Base-by-base conservation (phyloP, 2,329 filamentous ascomycete species). In the Ophiosphaerella korrae region DNA sequence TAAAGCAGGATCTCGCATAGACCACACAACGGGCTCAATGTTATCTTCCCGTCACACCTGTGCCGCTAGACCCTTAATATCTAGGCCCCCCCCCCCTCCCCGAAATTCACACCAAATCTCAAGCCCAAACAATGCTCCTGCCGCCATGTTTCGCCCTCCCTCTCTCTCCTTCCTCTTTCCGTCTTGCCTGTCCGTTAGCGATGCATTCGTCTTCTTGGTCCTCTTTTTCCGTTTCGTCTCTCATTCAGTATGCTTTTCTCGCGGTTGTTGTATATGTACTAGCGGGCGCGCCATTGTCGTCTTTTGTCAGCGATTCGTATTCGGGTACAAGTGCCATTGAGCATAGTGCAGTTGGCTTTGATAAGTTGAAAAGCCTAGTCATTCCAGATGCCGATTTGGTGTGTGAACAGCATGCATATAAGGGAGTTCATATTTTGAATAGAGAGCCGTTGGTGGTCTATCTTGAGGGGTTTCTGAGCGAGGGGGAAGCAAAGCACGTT, bases 371-470 rank as follows among this genome's bases (percentile, higher is more conserved):
- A 29, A 58, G 63, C 11, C 50, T 80, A 29, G 73, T 77, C 4
- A 67, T 76, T 40, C 77, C 77, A 2, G 69, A 73, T 13, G 50
- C 53, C 18, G 63, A 67, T n/a, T 50, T 80, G 24, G 43, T 55
- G 33, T 81, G 78, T 58, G 51, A 57, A 6, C 55, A 63, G 32
- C 74, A 78, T 63, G 52, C 53, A 3, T 77, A 75, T 48, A 62
- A 63, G 32, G 57, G 62, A 2, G 63, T 80, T 1, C 79, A 82
- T 58, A 71, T 86, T 5, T 74, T 85, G 44, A 80, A 76, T 14
- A 71, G 77, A 13, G 76, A 79, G 38, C 84, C 84, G 2, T 66
- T 86, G 53, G 74, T 87, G 6, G 74, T 86, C 13, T 85, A 86
- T 64, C 78, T 86, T 40, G 80, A 84, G 62, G 73, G 76, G 32